phyloP scores from a whole-genome alignment of 306 rosid genomes.

The Sesbania bispinosa region DNA sequence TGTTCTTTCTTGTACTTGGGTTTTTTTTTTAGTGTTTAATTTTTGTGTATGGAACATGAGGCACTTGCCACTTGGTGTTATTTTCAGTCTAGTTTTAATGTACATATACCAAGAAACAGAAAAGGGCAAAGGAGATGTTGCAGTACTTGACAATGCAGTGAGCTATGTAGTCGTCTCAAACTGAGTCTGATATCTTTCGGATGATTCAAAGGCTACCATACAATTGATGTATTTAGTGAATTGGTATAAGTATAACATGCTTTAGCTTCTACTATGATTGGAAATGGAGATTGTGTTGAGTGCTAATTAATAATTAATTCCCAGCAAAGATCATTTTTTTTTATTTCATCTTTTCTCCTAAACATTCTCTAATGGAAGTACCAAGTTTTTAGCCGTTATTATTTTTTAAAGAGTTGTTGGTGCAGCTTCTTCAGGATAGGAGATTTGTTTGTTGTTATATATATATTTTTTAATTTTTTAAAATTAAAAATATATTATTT shows the following conservation, averaged over 20 bases:
- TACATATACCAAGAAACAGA: slow-evolving; percentile 40
- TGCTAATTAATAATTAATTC: neutral
- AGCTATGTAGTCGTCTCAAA: neutral
- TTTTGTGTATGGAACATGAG: slow-evolving; percentile 34
- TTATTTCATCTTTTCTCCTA: too few species aligned
- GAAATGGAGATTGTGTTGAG: neutral
- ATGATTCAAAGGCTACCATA: too few species aligned
- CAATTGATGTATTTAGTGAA: neutral
- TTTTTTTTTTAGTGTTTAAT: neutral
- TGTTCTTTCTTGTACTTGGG: slow-evolving; percentile 6
- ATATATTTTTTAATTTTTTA: too few species aligned
- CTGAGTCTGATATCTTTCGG: too few species aligned
- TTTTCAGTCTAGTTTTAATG: slow-evolving; percentile 34
- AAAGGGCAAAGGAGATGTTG: too few species aligned
- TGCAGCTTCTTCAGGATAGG: too few species aligned
- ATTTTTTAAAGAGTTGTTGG: too few species aligned
- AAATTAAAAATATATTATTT: too few species aligned
- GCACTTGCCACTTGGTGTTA: slow-evolving; percentile 28
- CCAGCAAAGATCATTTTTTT: neutral
- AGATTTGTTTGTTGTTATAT: too few species aligned
- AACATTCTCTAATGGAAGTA: too few species aligned
- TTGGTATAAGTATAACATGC: neutral
- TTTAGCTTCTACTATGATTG: neutral
- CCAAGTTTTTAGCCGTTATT: too few species aligned
- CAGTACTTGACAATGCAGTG: too few species aligned